Evolutionary conservation across 805 yeast genomes (phyloP), one percentile per base, ranked within the genome.

Genomic region (Candida silvicultrix): DNA sequence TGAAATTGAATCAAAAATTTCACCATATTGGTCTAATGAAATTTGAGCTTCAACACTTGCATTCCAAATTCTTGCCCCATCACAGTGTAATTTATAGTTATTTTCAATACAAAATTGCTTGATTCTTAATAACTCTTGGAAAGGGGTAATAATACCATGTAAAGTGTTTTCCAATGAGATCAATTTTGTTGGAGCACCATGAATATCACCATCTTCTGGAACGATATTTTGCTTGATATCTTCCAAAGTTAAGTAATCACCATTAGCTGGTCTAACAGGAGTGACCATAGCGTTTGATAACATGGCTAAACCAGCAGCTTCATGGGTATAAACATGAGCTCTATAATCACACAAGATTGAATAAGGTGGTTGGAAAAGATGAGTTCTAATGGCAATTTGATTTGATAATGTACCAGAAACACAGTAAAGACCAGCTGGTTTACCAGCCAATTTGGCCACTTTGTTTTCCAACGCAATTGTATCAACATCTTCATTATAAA

Each of bases 41-140:
- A 54, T 44, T 2, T 59, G 62, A 8, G 88, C 75, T 29, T 76
- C 90, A 12, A 76, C 85, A 35, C 80, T 71, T 8, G 97, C 97
- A 59, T 90, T 89, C 90, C 95, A 89, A 43, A 90, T 68, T 56
- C 98, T 77, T n/a, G 97, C 98, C 51, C 97, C 98, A 63, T 90
- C 98, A 56, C 89, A 78, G 59, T 92, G 97, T 54, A 89, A 64
- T 46, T 70, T 74, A 45, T 88, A 66, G 45, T 70, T 72, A 54
- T 81, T 73, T 29, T 68, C 75, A 44, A 73, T 70, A 52, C 92
- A 87, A 75, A 86, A 90, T 38, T 67, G 73, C 39, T 84, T 75
- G 55, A 90, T 90, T 46, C 78, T 76, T 47, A 69, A 67, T 45
- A 90, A 73, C 62, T 90, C 97, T 31, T 83, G 92, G 39, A 81